Percentiles rank a stretch among this genome's conserved stretches.
Evolutionary conservation across 129 eudicot genomes (phyloP).

Genomic region (Dittrichia graveolens): DNA sequence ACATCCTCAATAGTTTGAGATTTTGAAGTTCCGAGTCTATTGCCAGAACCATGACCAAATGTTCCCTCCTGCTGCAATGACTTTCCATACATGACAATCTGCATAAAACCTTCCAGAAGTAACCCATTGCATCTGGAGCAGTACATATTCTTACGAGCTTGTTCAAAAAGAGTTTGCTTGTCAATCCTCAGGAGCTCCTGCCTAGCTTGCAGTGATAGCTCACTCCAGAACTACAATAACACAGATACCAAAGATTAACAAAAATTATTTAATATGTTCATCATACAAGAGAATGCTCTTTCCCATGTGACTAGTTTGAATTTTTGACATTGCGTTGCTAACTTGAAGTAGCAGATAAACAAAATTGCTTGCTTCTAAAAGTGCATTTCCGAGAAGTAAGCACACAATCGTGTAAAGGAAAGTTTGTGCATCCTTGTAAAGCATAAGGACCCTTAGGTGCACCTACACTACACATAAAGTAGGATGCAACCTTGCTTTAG

Average conservation of each 20-base stretch:
- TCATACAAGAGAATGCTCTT: not conserved
- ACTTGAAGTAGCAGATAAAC: slow-evolving; percentile 8
- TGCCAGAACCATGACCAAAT: slow-evolving; percentile 42
- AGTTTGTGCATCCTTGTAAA: not conserved
- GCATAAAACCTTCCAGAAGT: slow-evolving; percentile 90
- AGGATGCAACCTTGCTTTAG: too few species aligned
- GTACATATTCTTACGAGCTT: slow-evolving; percentile 96
- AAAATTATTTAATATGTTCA: not conserved
- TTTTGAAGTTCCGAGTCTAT: slow-evolving; percentile 34
- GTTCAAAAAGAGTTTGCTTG: slow-evolving; percentile 88
- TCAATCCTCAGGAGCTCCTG: slow-evolving; percentile 76
- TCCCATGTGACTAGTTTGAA: not conserved
- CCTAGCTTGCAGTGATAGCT: slow-evolving; percentile 80
- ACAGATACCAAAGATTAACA: slow-evolving; percentile 11
- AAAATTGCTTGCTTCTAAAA: slow-evolving; percentile 12
- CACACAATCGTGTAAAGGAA: not conserved
- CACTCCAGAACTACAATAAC: slow-evolving; percentile 86
- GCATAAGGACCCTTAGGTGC: not conserved
- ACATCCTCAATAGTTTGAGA: slow-evolving; percentile 42
- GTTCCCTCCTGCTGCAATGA: slow-evolving; percentile 70
- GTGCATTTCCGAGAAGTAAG: not conserved
- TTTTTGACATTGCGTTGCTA: slow-evolving; percentile 8
- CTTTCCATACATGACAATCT: slow-evolving; percentile 80
- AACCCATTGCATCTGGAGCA: slow-evolving; percentile 98
- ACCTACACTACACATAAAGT: not conserved